These are phyloP conservation scores for Cercospora citrullina DNA, from an alignment of 2,329 filamentous ascomycete species.

Conservation along the genomic window DNA sequence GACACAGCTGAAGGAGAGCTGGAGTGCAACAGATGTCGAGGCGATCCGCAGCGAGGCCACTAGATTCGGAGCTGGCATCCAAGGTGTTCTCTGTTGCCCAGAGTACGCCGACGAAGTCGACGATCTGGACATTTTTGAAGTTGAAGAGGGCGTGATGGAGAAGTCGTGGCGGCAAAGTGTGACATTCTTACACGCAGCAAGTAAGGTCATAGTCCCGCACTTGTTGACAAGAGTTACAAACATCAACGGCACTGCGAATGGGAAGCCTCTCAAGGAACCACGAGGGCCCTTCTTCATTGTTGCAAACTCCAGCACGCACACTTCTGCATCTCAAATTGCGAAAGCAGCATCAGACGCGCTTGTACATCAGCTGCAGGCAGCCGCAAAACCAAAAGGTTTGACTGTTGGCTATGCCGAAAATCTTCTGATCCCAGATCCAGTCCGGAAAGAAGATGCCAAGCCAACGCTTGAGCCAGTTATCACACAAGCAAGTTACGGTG, in stretches of 20 bases:
- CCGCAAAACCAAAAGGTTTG: constrained; percentile 21
- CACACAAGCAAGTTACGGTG: constrained; percentile 6
- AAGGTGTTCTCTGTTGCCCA: constrained; percentile 33
- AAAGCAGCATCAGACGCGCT: constrained; percentile 23
- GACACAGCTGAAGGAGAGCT: constrained; percentile 23
- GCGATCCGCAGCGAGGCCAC: constrained; percentile 19
- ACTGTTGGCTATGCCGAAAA: constrained; percentile 26
- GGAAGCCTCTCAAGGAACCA: constrained; percentile 8
- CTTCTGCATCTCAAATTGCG: constrained; percentile 20
- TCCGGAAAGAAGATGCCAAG: constrained; percentile 14
- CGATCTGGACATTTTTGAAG: constrained; percentile 26
- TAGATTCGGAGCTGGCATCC: constrained; percentile 21
- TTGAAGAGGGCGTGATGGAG: constrained; percentile 27
- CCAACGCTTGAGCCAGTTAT: not conserved
- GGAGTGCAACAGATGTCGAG: constrained; percentile 26
- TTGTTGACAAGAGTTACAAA: constrained; percentile 15
- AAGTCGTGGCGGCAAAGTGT: constrained; percentile 30
- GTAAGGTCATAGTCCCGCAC: constrained; percentile 15
- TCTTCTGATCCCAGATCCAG: constrained; percentile 26
- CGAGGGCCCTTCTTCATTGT: constrained; percentile 28
- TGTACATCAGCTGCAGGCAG: constrained; percentile 22
- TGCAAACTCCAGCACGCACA: constrained; percentile 12
- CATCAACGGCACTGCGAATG: constrained; percentile 1
- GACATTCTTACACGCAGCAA: constrained; percentile 30
- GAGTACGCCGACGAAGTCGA: constrained; percentile 16